Percentiles rank a stretch among this genome's conserved stretches.
phyloP scores from a whole-genome alignment of 2,329 filamentous ascomycete genomes.

The Cryphonectria parasitica region DNA sequence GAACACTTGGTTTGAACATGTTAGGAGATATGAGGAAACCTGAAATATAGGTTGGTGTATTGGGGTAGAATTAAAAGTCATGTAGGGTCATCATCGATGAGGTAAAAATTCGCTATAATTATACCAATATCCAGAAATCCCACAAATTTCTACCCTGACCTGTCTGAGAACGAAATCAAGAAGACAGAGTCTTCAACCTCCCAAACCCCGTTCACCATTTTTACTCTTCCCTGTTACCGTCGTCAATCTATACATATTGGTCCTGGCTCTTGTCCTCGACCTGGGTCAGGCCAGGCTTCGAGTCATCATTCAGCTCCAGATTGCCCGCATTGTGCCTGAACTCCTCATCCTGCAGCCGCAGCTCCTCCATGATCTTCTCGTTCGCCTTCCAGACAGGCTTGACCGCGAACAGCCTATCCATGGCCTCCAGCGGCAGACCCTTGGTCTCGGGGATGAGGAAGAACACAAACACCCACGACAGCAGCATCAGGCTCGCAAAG shows the following conservation, averaged over 20 bases:
- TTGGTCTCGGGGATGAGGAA: conserved; percentile 70
- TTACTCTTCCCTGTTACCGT: neutral
- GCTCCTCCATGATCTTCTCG: conserved; percentile 47
- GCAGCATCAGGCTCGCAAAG: conserved; percentile 66
- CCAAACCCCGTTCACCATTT: neutral
- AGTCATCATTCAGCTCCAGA: conserved; percentile 34
- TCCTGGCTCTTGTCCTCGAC: conserved; percentile 33
- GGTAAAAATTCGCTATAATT: neutral
- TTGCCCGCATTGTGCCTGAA: conserved; percentile 36
- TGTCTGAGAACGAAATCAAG: neutral
- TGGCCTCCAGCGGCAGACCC: conserved; percentile 65
- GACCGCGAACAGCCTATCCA: conserved; percentile 63
- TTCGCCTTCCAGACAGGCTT: conserved; percentile 52
- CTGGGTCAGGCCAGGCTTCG: conserved; percentile 34
- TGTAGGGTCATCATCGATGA: neutral
- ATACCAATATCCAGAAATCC: neutral
- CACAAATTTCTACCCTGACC: neutral
- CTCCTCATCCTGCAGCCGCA: conserved; percentile 42
- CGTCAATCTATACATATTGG: neutral
- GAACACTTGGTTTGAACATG: no score
- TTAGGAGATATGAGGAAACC: no score
- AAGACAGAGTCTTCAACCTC: neutral
- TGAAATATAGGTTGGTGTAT: no score
- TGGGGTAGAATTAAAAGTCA: neutral
- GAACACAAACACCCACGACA: conserved; percentile 62